Evolutionary conservation across 2,329 filamentous ascomycete genomes (phyloP).

Genomic region (Cylindrodendrum hubeiense): DNA sequence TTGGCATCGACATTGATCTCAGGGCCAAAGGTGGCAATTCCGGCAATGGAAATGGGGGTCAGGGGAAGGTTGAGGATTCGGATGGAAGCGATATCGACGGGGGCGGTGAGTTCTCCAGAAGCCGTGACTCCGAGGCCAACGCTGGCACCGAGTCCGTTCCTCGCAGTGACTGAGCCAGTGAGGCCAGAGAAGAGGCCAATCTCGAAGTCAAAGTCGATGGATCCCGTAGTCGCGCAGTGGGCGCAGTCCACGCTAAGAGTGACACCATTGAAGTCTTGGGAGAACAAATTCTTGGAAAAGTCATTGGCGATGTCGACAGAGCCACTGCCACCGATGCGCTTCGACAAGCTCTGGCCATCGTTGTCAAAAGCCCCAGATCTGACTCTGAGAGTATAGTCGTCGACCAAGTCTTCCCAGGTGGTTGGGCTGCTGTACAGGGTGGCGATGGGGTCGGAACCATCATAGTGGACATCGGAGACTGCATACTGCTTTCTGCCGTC

Average conservation of each 20-base stretch:
- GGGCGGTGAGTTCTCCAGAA: not conserved
- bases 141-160: not conserved
- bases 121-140: not conserved
- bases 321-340: conserved; percentile 6
- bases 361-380: not conserved
- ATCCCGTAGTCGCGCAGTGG: conserved; percentile 10
- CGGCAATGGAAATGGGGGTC: not conserved
- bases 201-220: conserved; percentile 12
- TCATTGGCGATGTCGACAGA: conserved; percentile 9
- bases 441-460: not conserved
- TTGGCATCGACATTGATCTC: not conserved
- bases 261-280: conserved; percentile 1
- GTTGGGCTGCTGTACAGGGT: not conserved
- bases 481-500: not conserved
- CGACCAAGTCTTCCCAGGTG: not conserved
- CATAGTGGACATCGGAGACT: not conserved
- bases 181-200: not conserved
- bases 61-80: not conserved
- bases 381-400: not conserved
- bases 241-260: conserved; percentile 11
- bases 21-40: not conserved
- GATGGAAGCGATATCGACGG: not conserved
- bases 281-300: conserved; percentile 10
- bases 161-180: not conserved
- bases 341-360: not conserved